Base-by-base conservation (phyloP, 768 basidiomycete genomes). In the Sporobolomyces pararoseus region DNA sequence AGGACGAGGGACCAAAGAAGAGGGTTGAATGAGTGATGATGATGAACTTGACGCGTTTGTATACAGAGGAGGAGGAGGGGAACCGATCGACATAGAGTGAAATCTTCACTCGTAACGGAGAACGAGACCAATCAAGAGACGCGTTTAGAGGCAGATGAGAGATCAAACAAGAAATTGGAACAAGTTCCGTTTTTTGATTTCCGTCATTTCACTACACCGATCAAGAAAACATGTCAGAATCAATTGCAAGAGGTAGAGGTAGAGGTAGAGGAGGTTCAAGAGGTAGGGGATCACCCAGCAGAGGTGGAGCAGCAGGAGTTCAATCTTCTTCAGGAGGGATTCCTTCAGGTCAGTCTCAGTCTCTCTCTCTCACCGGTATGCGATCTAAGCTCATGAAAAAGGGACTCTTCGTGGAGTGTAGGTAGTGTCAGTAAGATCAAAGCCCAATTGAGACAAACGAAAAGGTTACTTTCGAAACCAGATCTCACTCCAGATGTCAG, bases 401-500 rank as follows among this genome's bases (percentile, higher is more conserved):
- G n/a, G n/a, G n/a, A n/a, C n/a, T n/a, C n/a, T n/a, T 14, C 21
- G 39, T 14, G 7, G n/a, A 17, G 5, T 16, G 31, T 55, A 73
- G 72, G 72, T 0, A 64, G 57, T 46, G 84, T 92, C 9, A 89
- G 89, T 75, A 96, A 91, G 80, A 81, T 95, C 72, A 97, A 96
- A 79, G 84, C 91, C 7, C 82, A 87, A 32, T 80, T 97, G 62
- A 82, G 94, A 63, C 92, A 95, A 80, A 88, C 91, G 1, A 85
- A 85, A 70, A 82, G 94, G 54, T 80, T 97, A 44, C 83, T 95
- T 39, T 88, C 89, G 31, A 93, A 89, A 83, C 89, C 91, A 49
- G 88, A 83, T 35, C 80, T 97, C 3, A 89, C 88, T n/a, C 89
- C 94, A 17, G 85, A 94, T 78, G 85, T 91, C 7, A 84, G 89